Evolutionary conservation across 2,329 filamentous ascomycete genomes (phyloP).

Genomic region (Domatiomyces catenatus): DNA sequence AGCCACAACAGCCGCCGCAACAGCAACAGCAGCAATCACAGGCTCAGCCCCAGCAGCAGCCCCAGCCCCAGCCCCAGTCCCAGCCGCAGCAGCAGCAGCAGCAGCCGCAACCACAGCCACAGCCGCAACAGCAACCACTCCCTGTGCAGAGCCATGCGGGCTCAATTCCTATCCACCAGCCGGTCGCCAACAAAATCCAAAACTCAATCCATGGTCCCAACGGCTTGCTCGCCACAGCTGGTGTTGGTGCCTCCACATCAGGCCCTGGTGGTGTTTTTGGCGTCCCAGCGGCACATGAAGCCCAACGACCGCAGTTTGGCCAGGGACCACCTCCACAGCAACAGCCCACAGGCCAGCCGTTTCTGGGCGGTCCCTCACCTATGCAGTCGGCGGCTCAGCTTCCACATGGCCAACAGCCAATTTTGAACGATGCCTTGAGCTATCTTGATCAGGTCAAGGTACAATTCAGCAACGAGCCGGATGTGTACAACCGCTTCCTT

Average conservation of each 20-base stretch:
- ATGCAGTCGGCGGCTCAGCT: constrained; percentile 41
- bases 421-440: constrained; percentile 70
- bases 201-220: constrained; percentile 84
- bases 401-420: constrained; percentile 68
- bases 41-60: constrained; percentile 37
- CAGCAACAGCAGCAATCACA: constrained; percentile 37
- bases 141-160: constrained; percentile 77
- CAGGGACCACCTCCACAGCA: constrained; percentile 37
- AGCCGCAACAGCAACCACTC: constrained; percentile 45
- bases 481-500: constrained; percentile 91
- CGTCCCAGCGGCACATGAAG: constrained; percentile 23
- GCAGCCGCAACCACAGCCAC: constrained; percentile 41
- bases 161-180: constrained; percentile 84
- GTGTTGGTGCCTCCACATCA: constrained; percentile 40
- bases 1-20: constrained; percentile 45
- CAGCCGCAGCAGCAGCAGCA: constrained; percentile 31
- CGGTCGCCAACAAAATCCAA: constrained; percentile 65
- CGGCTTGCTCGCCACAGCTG: constrained; percentile 64
- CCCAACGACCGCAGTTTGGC: constrained; percentile 44
- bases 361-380: constrained; percentile 27
- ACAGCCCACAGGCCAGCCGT: constrained; percentile 18
- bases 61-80: constrained; percentile 34
- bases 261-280: constrained; percentile 45
- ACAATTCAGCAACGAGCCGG: constrained; percentile 88
- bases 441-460: constrained; percentile 98